Base-by-base conservation (phyloP, 1,284 basidiomycete genomes). In the Pyrrhoderma lamaoense region DNA sequence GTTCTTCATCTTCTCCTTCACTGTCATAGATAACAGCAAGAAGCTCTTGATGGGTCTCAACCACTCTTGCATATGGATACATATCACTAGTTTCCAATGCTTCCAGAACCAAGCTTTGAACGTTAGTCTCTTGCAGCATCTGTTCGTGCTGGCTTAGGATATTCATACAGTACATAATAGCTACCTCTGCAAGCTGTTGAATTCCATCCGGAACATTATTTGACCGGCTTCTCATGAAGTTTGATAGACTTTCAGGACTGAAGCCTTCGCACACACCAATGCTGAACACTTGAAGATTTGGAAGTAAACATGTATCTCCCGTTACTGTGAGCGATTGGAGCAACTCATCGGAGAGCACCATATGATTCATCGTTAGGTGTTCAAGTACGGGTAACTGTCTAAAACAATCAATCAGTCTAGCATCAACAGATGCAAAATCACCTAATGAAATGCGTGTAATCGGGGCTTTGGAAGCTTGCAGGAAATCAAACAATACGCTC, bases 361-460 rank as follows among this genome's bases (percentile, higher is more conserved):
- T 27, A 35, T 53, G 53, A 34, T 55, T 47, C n/a, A 55, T 42
- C 19, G 53, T 49, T 3, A 55, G 45, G 34, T 55, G 47, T 3
- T 42, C 45, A 9, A 55, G 31, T 7, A 47, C 16, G 19, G 44
- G 44, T 18, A 13, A n/a, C 7, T 44, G 19, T 1, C n/a, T n/a
- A 8, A 55, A 42, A 22, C 49, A 55, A 1, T 40, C 19, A 21
- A 51, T 22, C 7, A 47, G 27, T n/a, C 42, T 31, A 3, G 37
- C 37, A 18, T 52, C 40, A n/a, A 45, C 22, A 23, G 13, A n/a
- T 5, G 42, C 40, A 23, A 55, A 51, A 25, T 55, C 53, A 13
- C 53, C 53, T 19, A 55, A 18, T 13, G 53, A 55, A 25, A 55
- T 38, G 2, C 46, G 25, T 43, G 39, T 21, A n/a, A 55, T 34